phyloP scores from a whole-genome alignment of 768 basidiomycete genomes.

The Pulveroboletus ravenelii region DNA sequence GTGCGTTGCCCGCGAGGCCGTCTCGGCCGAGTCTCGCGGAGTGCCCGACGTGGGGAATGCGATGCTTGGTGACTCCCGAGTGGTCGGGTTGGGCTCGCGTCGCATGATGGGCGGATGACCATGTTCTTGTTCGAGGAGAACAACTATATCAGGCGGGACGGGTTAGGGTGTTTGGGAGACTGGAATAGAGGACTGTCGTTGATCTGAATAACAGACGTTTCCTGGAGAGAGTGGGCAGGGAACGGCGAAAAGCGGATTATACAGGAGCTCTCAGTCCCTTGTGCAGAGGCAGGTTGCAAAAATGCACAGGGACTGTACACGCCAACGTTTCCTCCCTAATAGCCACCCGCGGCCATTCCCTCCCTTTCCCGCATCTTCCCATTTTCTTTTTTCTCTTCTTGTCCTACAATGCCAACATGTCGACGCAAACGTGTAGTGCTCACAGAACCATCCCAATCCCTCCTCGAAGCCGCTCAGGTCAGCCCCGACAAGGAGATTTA shows the following conservation, averaged over 20 bases:
- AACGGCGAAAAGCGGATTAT: slow-evolving; percentile 5
- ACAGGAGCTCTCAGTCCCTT: slow-evolving; percentile 21
- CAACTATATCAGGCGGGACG: neutral
- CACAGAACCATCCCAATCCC: slow-evolving; percentile 70
- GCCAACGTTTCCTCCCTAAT: slow-evolving; percentile 50
- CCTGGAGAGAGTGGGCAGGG: neutral
- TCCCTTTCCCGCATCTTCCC: slow-evolving; percentile 55
- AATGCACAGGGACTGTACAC: slow-evolving; percentile 33
- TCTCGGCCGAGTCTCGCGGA: slow-evolving; percentile 2
- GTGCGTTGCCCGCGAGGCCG: neutral
- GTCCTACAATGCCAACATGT: slow-evolving; percentile 73
- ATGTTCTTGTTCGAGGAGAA: neutral
- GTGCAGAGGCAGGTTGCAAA: slow-evolving; percentile 25
- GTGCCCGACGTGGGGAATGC: neutral
- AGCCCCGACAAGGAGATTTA: slow-evolving; percentile 76
- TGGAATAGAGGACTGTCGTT: slow-evolving; percentile 7
- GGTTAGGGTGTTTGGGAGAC: neutral
- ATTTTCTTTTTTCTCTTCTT: slow-evolving; percentile 40
- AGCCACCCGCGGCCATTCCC: slow-evolving; percentile 54
- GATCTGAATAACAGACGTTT: slow-evolving; percentile 1
- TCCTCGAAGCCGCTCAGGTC: slow-evolving; percentile 59
- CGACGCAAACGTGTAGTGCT: slow-evolving; percentile 87
- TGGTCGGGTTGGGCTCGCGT: slow-evolving; percentile 8
- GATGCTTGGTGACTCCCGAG: neutral
- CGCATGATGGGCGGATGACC: slow-evolving; percentile 4